A percentile compares a stretch with the other conserved stretches of the same genome.
phyloP scores from a whole-genome alignment of 768 basidiomycete genomes.

The Xerocomellus chrysenteron region DNA sequence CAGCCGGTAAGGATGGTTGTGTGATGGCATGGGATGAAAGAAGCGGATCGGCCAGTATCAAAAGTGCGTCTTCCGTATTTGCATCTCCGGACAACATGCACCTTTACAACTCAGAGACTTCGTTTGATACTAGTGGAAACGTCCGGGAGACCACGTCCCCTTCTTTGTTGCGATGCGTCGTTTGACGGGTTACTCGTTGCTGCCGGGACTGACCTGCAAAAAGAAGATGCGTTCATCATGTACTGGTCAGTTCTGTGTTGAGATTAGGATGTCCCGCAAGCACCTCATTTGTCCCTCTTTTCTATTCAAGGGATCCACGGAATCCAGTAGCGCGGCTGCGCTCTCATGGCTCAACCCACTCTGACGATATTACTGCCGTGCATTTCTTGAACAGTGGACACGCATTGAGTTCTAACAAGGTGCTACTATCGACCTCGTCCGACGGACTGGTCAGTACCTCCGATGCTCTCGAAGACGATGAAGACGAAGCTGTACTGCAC shows the following conservation, averaged over 20 bases:
- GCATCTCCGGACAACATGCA: not conserved
- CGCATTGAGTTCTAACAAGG: constrained; percentile 37
- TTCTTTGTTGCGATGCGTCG: constrained; percentile 72
- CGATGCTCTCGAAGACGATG: constrained; percentile 72
- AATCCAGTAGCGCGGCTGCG: constrained; percentile 67
- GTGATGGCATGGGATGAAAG: constrained; percentile 79
- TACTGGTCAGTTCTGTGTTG: constrained; percentile 62
- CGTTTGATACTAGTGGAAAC: constrained; percentile 44
- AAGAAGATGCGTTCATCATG: constrained; percentile 77
- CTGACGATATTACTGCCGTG: constrained; percentile 86
- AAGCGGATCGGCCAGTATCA: constrained; percentile 46
- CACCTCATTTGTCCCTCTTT: not conserved
- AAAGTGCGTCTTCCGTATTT: constrained; percentile 48
- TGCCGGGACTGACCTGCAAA: constrained; percentile 79
- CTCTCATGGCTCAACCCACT: constrained; percentile 83
- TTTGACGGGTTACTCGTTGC: constrained; percentile 70
- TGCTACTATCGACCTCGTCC: constrained; percentile 78
- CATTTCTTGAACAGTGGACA: constrained; percentile 41
- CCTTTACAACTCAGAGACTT: constrained; percentile 41
- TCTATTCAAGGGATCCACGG: constrained; percentile 73
- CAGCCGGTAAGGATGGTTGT: constrained; percentile 69
- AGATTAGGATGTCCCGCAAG: not conserved
- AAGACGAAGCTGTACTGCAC: constrained; percentile 79
- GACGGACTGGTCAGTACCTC: constrained; percentile 81
- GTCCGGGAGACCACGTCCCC: constrained; percentile 39